phyloP scores from a whole-genome alignment of 2,329 filamentous ascomycete species.

The Xylariaceae sp. region DNA sequence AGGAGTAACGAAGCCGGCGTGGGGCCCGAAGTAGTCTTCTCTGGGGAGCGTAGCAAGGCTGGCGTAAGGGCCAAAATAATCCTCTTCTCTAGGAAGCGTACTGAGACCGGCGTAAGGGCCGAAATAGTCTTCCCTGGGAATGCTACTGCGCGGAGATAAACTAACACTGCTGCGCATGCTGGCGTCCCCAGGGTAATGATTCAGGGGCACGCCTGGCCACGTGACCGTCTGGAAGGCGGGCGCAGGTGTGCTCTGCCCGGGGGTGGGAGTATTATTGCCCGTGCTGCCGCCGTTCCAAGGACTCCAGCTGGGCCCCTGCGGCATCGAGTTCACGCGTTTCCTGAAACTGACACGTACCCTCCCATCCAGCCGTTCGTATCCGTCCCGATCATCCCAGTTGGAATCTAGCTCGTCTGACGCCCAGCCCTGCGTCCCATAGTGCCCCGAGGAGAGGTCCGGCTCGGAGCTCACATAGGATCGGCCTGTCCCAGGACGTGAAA shows the following conservation, averaged over 20 bases:
- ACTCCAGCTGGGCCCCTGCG: neutral
- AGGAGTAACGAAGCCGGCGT: neutral
- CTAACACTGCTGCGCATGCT: neutral
- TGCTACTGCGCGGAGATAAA: neutral
- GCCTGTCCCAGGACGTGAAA: slow-evolving; percentile 2
- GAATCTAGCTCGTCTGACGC: slow-evolving; percentile 11
- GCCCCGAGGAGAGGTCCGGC: slow-evolving; percentile 8
- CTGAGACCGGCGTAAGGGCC: neutral
- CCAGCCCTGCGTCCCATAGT: neutral
- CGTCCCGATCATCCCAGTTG: slow-evolving; percentile 16
- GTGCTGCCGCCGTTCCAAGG: slow-evolving; percentile 7
- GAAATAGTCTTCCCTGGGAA: neutral
- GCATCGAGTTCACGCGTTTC: slow-evolving; percentile 6
- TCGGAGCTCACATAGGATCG: slow-evolving; percentile 23
- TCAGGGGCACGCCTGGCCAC: neutral
- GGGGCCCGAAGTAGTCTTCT: neutral
- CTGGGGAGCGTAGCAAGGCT: neutral
- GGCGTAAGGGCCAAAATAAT: neutral
- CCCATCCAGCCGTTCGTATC: slow-evolving; percentile 25
- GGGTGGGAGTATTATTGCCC: neutral
- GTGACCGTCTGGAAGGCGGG: neutral
- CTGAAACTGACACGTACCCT: slow-evolving; percentile 3
- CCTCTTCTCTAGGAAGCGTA: neutral
- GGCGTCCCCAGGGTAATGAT: neutral
- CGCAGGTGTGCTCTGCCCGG: neutral